Evolutionary conservation across 768 basidiomycete genomes (phyloP), one percentile per base, ranked within the genome.

Genomic region (Russula brevipes): DNA sequence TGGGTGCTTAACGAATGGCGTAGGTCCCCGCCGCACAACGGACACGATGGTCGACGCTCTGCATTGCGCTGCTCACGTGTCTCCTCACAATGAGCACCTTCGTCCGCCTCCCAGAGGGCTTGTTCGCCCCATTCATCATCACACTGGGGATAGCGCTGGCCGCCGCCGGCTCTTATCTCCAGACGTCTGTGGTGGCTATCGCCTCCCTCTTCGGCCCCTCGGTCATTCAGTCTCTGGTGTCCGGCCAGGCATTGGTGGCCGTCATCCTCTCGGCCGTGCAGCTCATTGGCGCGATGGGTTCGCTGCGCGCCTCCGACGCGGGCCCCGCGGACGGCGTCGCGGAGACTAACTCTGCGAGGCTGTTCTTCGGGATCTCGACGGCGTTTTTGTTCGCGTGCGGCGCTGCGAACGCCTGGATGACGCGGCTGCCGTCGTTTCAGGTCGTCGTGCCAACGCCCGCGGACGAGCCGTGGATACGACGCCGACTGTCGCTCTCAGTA

Each of bases 241-340:
- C 91, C 2, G 93, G 91, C 11, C 91, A 94, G 74, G 93, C 89
- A 0, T 90, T 88, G 0, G 83, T 94, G 2, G 94, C 86, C 0
- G 89, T 95, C 12, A 85, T 84, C 1, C 85, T 94, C 65, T 91
- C 91, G 57, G 76, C 79, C 1, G 85, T 92, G 0, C 91, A 94
- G 69, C 80, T 93, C 8, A 64, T 85, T 39, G 85, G 89, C 62
- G 81, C 87, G 9, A 72, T 78, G 0, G 75, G 82, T 2, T 87
- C 87, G 9, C 75, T 89, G 16, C 79, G 77, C 51, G 59, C 72
- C 10, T 64, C 69, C 4, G 57, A 63, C 16, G 57, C 56, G 31
- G 57, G 49, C 24, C 55, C 59, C 14, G 53, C 67, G 36, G 71
- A 76, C n/a, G 80, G 79, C 24, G 77, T 75, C 5, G 81, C 87